A percentile compares a stretch with the other conserved stretches of the same genome.
Evolutionary conservation across 225 moss, liverwort and hornwort genomes (phyloP).

Genomic region (Climacium dendroides): DNA sequence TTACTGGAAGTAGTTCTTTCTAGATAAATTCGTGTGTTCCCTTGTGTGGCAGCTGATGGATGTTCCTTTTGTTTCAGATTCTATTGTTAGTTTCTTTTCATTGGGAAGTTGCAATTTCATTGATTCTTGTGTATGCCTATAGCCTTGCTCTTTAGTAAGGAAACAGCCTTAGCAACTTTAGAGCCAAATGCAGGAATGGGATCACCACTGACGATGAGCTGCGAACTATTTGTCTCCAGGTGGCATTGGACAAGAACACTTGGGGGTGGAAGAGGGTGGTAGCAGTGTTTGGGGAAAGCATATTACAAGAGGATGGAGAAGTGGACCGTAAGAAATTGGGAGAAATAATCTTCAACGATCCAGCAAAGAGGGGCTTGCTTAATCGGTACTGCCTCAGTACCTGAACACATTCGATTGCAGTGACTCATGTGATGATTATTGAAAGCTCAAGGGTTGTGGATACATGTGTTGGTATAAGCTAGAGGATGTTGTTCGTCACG

Average conservation of each 20-base stretch:
- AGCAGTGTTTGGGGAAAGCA: conserved; percentile 55
- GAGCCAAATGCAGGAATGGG: not conserved
- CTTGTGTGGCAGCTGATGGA: not conserved
- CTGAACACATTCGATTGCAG: not conserved
- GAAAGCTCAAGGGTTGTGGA: not conserved
- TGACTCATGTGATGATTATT: not conserved
- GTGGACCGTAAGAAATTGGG: conserved; percentile 78
- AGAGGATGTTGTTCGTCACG: not conserved
- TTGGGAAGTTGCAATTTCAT: not conserved
- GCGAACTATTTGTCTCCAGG: not conserved
- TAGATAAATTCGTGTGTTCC: not conserved
- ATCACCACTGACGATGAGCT: not conserved
- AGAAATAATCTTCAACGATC: conserved; percentile 76
- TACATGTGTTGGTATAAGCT: not conserved
- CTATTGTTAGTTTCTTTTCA: not conserved
- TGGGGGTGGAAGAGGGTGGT: conserved; percentile 85
- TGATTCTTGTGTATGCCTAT: not conserved
- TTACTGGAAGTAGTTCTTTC: not conserved
- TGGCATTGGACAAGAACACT: conserved; percentile 52
- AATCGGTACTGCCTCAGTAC: conserved; percentile 27
- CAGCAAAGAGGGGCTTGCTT: conserved; percentile 47
- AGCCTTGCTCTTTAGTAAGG: not conserved
- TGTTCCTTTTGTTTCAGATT: not conserved
- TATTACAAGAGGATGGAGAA: conserved; percentile 69
- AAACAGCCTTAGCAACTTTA: not conserved